These are phyloP conservation scores for Parachlorella kessleri DNA, from an alignment of 139 green algal genomes.

Conservation along the genomic window DNA sequence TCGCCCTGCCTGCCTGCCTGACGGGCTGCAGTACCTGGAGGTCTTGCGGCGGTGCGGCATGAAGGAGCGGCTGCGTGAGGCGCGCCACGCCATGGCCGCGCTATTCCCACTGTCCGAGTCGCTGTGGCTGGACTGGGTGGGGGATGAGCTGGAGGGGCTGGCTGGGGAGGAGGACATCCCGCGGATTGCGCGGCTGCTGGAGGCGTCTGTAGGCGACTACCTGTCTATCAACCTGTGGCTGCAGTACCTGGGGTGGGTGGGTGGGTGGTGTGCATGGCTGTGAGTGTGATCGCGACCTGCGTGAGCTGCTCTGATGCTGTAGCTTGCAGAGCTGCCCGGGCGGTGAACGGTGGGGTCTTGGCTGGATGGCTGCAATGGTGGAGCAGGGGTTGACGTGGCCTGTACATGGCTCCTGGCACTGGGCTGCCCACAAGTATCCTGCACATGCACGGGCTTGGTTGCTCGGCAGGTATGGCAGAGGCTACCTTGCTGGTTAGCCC, in stretches of 20 bases:
- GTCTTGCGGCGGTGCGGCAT: conserved; percentile 66
- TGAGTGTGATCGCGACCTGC: no score
- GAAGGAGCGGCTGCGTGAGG: conserved; percentile 48
- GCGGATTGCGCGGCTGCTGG: conserved; percentile 53
- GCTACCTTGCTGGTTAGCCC: no score
- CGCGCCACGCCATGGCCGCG: conserved; percentile 63
- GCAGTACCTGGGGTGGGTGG: conserved; percentile 57
- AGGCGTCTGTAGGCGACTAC: conserved; percentile 71
- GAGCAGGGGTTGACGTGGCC: no score
- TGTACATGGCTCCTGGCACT: no score
- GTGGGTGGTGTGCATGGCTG: no score
- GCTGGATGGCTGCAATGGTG: no score
- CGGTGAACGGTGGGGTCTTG: no score
- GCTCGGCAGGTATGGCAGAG: no score
- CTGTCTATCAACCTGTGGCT: conserved; percentile 75
- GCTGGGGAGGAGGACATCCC: conserved; percentile 36
- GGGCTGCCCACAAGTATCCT: no score
- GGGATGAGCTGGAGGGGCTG: conserved; percentile 64
- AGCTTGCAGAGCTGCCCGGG: background rate
- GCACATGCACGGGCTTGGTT: no score
- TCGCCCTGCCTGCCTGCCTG: background rate
- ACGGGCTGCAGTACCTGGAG: conserved; percentile 51
- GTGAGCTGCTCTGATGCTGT: background rate
- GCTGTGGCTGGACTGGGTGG: conserved; percentile 85
- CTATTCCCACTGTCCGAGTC: conserved; percentile 76